Conservation (phyloP, 768 basidiomycete species). For the Goffeauzyma gilvescens region DNA sequence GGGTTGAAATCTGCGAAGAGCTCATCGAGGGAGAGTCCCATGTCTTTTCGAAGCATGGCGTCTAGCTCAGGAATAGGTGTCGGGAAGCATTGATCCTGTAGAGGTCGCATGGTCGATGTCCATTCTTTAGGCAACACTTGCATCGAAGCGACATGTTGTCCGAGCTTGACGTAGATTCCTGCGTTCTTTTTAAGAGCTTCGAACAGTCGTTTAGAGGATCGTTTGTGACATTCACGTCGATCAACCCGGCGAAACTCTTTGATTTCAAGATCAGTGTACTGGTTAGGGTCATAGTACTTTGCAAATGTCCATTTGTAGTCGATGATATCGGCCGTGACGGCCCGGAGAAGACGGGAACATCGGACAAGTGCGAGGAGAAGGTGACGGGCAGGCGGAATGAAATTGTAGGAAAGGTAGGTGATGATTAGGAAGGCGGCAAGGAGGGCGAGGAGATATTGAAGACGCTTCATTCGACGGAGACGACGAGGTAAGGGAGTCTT, state of each 20-base stretch:
- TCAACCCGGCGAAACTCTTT: conserved; percentile 50
- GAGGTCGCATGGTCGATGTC: conserved; percentile 36
- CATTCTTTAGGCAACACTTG: conserved; percentile 46
- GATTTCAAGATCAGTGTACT: conserved; percentile 39
- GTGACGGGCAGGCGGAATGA: conserved; percentile 56
- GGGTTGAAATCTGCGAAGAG: conserved; percentile 73
- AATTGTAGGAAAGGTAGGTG: conserved; percentile 40
- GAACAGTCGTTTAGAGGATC: conserved; percentile 61
- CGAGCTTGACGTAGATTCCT: conserved; percentile 41
- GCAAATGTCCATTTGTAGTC: conserved; percentile 29
- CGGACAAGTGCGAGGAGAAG: conserved; percentile 51
- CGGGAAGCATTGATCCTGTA: conserved; percentile 81
- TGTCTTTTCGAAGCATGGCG: conserved; percentile 56
- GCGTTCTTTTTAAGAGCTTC: conserved; percentile 69
- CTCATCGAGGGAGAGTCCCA: conserved; percentile 46
- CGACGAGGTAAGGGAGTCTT: too few species aligned
- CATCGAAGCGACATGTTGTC: conserved; percentile 62
- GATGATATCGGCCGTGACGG: conserved; percentile 29
- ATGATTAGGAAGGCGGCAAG: conserved; percentile 21
- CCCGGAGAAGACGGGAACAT: conserved; percentile 59
- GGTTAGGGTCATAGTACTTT: conserved; percentile 9
- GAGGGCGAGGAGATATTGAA: conserved; percentile 17
- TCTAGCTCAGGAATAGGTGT: conserved; percentile 64
- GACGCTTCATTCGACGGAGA: conserved; percentile 5
- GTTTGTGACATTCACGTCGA: conserved; percentile 56